Evolutionary conservation across 805 yeast genomes (phyloP).

Genomic region (Helenozyma rhizophorensis): DNA sequence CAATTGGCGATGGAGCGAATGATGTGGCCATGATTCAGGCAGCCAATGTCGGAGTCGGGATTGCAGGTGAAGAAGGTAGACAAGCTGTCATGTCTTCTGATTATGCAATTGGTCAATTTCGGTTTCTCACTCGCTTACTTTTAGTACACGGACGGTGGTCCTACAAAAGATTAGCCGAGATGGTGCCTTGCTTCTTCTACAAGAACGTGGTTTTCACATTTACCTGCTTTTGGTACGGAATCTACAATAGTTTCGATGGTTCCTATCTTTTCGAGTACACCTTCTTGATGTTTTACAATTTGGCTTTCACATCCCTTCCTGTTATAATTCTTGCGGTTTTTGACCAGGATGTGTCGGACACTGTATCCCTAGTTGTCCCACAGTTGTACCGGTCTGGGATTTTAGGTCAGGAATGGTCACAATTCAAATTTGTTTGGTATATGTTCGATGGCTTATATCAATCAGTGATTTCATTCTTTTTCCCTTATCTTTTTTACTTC

Average conservation of each 20-base stretch:
- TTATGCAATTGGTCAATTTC: constrained; percentile 80
- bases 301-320: constrained; percentile 80
- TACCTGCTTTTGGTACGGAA: constrained; percentile 77
- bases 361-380: constrained; percentile 67
- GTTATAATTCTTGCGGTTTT: constrained; percentile 73
- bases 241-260: constrained; percentile 72
- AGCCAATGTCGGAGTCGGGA: constrained; percentile 85
- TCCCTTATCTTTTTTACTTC: constrained; percentile 54
- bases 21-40: constrained; percentile 91
- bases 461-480: constrained; percentile 66
- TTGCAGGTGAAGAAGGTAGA: constrained; percentile 88
- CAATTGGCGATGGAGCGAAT: constrained; percentile 86
- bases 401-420: constrained; percentile 65
- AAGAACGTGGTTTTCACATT: constrained; percentile 73
- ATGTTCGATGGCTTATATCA: constrained; percentile 78
- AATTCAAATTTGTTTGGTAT: constrained; percentile 63
- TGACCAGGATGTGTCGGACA: constrained; percentile 75
- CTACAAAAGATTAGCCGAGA: constrained; percentile 73
- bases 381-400: constrained; percentile 74
- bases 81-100: constrained; percentile 88
- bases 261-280: constrained; percentile 76
- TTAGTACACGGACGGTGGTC: constrained; percentile 87
- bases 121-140: constrained; percentile 61
- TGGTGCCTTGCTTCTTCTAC: constrained; percentile 79
- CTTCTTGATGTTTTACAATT: constrained; percentile 71